These are phyloP conservation scores for Lindgomyces ingoldianus DNA, from an alignment of 495 filamentous ascomycete species.

Conservation along the genomic window DNA sequence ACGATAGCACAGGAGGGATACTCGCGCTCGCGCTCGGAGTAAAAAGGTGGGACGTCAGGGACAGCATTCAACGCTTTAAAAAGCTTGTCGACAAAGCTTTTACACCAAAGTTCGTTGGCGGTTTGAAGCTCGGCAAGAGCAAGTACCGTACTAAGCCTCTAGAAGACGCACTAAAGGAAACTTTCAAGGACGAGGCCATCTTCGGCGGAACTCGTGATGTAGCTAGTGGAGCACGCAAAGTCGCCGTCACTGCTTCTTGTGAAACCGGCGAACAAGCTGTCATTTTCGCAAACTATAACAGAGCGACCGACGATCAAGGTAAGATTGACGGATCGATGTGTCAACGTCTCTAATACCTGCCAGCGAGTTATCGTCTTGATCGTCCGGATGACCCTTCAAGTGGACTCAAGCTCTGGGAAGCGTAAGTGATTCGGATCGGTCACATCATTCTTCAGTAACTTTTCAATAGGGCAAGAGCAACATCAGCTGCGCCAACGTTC, in stretches of 20 bases:
- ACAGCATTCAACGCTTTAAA: conserved; percentile 51
- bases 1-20: conserved; percentile 56
- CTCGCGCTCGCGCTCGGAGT: conserved; percentile 58
- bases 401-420: conserved; percentile 56
- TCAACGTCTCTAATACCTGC: background rate
- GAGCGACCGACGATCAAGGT: conserved; percentile 27
- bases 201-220: conserved; percentile 47
- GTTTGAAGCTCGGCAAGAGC: conserved; percentile 26
- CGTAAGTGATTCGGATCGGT: conserved; percentile 9
- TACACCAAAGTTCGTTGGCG: conserved; percentile 41
- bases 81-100: conserved; percentile 43
- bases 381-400: conserved; percentile 47
- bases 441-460: background rate
- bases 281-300: conserved; percentile 58
- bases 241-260: conserved; percentile 53
- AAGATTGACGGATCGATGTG: background rate
- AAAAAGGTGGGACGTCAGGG: conserved; percentile 51
- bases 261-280: conserved; percentile 43
- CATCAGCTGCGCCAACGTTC: conserved; percentile 49
- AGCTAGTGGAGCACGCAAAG: conserved; percentile 41
- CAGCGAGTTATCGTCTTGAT: conserved; percentile 46
- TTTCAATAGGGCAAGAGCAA: conserved; percentile 45
- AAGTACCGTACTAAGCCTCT: conserved; percentile 13
- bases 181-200: conserved; percentile 28
- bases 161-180: background rate